These are phyloP conservation scores for Trichosporon inkin DNA, from an alignment of 1,284 basidiomycete species.

Conservation along the genomic window DNA sequence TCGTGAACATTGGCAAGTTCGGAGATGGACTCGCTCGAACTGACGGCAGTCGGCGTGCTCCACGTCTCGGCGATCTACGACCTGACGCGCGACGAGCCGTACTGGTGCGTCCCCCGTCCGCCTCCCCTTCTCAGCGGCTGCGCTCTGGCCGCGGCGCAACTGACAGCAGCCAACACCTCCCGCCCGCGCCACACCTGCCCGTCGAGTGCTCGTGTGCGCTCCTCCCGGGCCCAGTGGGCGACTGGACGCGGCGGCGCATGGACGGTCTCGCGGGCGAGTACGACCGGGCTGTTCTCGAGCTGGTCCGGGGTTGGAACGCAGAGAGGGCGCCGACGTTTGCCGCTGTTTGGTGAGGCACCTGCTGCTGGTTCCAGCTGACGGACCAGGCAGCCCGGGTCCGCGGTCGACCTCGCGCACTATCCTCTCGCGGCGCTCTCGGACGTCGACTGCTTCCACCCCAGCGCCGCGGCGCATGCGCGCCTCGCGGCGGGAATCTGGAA, in stretches of 20 bases:
- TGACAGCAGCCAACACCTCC: constrained; percentile 25
- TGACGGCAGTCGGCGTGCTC: constrained; percentile 41
- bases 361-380: constrained; percentile 11
- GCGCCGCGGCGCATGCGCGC: constrained; percentile 42
- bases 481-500: constrained; percentile 51
- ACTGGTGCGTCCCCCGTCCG: constrained; percentile 31
- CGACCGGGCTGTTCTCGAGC: constrained; percentile 39
- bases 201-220: constrained; percentile 46
- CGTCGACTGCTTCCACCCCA: constrained; percentile 52
- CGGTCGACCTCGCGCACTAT: constrained; percentile 43
- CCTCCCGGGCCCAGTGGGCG: constrained; percentile 42
- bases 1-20: constrained; percentile 38
- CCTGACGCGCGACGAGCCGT: constrained; percentile 38
- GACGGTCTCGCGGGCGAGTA: constrained; percentile 45
- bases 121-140: constrained; percentile 6
- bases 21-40: constrained; percentile 5
- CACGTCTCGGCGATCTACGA: constrained; percentile 47
- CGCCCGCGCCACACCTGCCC: constrained; percentile 37
- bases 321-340: constrained; percentile 40
- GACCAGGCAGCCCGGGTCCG: constrained; percentile 46
- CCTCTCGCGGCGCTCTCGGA: constrained; percentile 47
- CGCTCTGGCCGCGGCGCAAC: neutral
- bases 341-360: constrained; percentile 32
- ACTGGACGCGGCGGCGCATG: constrained; percentile 45
- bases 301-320: constrained; percentile 41